Evolutionary conservation across 768 basidiomycete species (phyloP).

Genomic region (Rhodotorula kratochvilovae): DNA sequence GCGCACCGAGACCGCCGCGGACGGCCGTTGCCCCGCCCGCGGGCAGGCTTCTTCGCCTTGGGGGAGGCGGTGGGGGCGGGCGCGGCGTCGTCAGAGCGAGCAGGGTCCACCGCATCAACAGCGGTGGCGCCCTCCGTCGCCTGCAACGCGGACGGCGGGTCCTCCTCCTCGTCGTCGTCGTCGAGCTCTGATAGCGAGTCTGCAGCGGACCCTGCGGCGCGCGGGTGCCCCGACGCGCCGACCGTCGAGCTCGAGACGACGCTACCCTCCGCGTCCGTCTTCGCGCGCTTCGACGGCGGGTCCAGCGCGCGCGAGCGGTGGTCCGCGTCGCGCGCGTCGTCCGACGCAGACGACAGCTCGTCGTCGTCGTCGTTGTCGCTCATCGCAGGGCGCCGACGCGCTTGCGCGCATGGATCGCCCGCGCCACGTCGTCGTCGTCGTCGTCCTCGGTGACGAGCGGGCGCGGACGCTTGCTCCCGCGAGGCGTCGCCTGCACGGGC

Average conservation of each 20-base stretch:
- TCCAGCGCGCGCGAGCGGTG: background rate
- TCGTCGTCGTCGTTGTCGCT: background rate
- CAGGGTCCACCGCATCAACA: background rate
- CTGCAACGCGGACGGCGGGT: background rate
- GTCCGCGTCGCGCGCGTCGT: background rate
- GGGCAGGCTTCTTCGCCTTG: background rate
- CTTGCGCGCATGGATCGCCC: background rate
- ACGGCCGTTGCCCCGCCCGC: too few species aligned
- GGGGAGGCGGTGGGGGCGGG: background rate
- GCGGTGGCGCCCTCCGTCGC: background rate
- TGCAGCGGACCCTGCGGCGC: background rate
- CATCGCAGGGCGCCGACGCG: background rate
- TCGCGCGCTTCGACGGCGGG: background rate
- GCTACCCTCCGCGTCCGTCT: background rate
- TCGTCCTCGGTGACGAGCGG: background rate
- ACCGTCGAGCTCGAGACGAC: constrained; percentile 1
- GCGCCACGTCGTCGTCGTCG: background rate
- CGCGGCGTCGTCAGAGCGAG: too few species aligned
- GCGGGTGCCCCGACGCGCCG: background rate
- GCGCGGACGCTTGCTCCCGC: background rate
- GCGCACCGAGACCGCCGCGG: constrained; percentile 11
- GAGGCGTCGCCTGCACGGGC: background rate
- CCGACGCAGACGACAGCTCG: constrained; percentile 7
- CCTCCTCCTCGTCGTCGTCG: constrained; percentile 7
- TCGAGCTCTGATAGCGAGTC: constrained; percentile 15